Conservation (phyloP, 1,139 yeast species). For the Debaryomyces subglobosus region DNA sequence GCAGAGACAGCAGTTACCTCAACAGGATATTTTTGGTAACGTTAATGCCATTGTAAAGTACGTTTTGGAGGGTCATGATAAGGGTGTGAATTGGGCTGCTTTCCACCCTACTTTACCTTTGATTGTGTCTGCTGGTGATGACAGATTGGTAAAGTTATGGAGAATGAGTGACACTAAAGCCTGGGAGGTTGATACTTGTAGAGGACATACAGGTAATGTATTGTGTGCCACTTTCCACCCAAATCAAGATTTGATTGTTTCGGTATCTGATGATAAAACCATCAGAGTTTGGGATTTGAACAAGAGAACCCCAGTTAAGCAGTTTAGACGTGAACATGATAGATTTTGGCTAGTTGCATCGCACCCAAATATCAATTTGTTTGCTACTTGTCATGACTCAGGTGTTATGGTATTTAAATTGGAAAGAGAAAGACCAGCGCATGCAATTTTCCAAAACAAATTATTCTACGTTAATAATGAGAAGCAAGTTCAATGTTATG, state of each 20-base stretch:
- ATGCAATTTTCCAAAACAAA: slow-evolving; percentile 68
- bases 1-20: slow-evolving; percentile 70
- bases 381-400: slow-evolving; percentile 95
- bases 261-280: slow-evolving; percentile 97
- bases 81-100: slow-evolving; percentile 98
- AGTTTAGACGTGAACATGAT: slow-evolving; percentile 91
- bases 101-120: slow-evolving; percentile 97
- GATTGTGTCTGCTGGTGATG: slow-evolving; percentile 96
- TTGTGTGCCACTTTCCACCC: slow-evolving; percentile 93
- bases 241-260: slow-evolving; percentile 84
- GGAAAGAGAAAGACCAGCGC: slow-evolving; percentile 97
- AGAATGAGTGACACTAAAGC: slow-evolving; percentile 98
- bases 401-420: slow-evolving; percentile 98
- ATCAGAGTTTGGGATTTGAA: slow-evolving; percentile 96
- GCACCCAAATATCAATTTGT: slow-evolving; percentile 87
- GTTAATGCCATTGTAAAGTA: slow-evolving; percentile 94
- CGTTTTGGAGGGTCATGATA: slow-evolving; percentile 96
- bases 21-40: slow-evolving; percentile 92
- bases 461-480: slow-evolving; percentile 80
- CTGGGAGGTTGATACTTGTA: slow-evolving; percentile 98
- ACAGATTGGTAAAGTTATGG: slow-evolving; percentile 94
- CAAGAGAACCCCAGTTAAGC: slow-evolving; percentile 90
- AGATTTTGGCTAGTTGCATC: slow-evolving; percentile 92
- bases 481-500: slow-evolving; percentile 82
- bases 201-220: slow-evolving; percentile 96